Evolutionary conservation across 495 filamentous ascomycete species (phyloP).

Genomic region (Penicillium samsonianum): DNA sequence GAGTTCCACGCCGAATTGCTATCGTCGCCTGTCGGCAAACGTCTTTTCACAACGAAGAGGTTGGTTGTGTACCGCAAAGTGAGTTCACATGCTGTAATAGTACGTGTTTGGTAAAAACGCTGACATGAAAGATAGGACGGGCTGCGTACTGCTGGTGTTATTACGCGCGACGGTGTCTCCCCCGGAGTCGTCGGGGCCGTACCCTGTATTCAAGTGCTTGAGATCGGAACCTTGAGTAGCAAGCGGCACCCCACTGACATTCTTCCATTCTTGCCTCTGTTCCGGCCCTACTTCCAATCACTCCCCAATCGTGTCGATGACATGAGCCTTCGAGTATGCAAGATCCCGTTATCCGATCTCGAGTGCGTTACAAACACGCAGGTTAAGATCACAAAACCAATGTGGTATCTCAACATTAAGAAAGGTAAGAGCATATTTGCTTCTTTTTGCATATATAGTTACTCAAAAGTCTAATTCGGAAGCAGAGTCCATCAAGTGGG

Average conservation of each 20-base stretch:
- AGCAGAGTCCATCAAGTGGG: conserved; percentile 46
- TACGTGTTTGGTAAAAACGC: neutral
- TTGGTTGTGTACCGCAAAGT: conserved; percentile 73
- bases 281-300: conserved; percentile 59
- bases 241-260: conserved; percentile 74
- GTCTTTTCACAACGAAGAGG: conserved; percentile 70
- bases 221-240: conserved; percentile 63
- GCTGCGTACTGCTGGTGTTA: conserved; percentile 74
- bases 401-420: conserved; percentile 47
- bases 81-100: conserved; percentile 10
- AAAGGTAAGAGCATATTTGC: conserved; percentile 36
- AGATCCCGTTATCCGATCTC: conserved; percentile 69
- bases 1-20: conserved; percentile 74
- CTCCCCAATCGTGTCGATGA: conserved; percentile 57
- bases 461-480: conserved; percentile 12
- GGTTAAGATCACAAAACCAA: conserved; percentile 58
- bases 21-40: conserved; percentile 73
- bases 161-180: conserved; percentile 71
- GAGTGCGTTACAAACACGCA: conserved; percentile 79
- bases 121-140: conserved; percentile 58
- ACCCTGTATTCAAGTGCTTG: conserved; percentile 73
- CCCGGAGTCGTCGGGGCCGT: conserved; percentile 54
- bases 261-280: conserved; percentile 72
- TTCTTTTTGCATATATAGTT: neutral
- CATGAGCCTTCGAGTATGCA: conserved; percentile 62